Base-by-base conservation (phyloP, 768 basidiomycete species). In the Kwoniella mangroviensis region DNA sequence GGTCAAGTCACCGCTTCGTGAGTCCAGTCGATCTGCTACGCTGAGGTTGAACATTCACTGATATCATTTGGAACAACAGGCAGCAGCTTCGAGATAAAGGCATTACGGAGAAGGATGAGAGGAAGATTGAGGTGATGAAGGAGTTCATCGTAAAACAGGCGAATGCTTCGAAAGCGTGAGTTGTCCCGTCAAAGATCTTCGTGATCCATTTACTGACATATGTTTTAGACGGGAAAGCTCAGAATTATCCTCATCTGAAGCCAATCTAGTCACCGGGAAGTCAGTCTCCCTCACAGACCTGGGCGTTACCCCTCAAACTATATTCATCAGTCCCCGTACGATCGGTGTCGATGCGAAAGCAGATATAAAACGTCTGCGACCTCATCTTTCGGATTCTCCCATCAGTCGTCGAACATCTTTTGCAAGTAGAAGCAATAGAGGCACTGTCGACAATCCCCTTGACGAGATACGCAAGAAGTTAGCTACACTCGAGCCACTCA, bases 91-190 rank as follows among this genome's bases (percentile, higher is more conserved):
- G 64, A 54, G 77, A 78, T 26, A 78, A 96, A 22, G 96, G 94
- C 1, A 92, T 97, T 90, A 90, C 89, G 0, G 69, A 87, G 0
- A 85, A 85, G 26, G 96, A 98, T 78, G 96, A 98, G 82, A 86
- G 84, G 65, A 98, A 98, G 81, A 85, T 99, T 22, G 84, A 89
- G n/a, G 89, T 92, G 0, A 89, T 99, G 89, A 86, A 91, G 22
- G 94, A 96, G 71, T 94, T 96, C 78, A 90, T 93, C 54, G 81
- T 91, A 61, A 94, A 93, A 79, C 86, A 95, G 9, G 92, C 93
- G 0, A 89, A 89, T 70, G 89, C 90, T 1, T 89, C 89, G 0
- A 88, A 90, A 49, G 93, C 91, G 92, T 92, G 71, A 21, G 86
- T 73, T 17, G 34, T 21, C n/a, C 19, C 6, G 17, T 21, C n/a